A percentile compares a stretch with the other conserved stretches of the same genome.
Conservation (phyloP, 2,329 filamentous ascomycete genomes). For the Trichoderma sp. region DNA sequence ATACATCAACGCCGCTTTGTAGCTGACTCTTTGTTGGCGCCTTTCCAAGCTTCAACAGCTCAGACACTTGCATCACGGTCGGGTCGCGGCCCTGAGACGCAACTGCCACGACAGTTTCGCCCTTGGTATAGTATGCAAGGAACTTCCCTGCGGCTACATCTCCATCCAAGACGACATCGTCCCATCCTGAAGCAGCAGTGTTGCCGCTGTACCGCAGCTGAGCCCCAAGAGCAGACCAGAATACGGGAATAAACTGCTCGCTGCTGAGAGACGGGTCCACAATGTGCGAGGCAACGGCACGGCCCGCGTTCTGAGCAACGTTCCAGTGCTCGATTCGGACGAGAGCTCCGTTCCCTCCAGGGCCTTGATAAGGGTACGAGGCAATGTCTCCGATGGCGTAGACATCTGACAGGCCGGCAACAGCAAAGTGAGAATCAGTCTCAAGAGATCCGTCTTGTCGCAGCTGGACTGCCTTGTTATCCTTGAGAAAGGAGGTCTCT, state of each 20-base stretch:
- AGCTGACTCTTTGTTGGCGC: constrained; percentile 83
- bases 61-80: constrained; percentile 74
- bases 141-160: constrained; percentile 76
- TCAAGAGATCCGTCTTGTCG: constrained; percentile 81
- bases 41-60: constrained; percentile 76
- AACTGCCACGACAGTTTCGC: constrained; percentile 83
- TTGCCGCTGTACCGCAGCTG: constrained; percentile 95
- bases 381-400: constrained; percentile 96
- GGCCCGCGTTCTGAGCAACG: constrained; percentile 90
- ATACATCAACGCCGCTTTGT: constrained; percentile 53
- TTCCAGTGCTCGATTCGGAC: constrained; percentile 98
- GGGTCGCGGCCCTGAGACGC: constrained; percentile 90
- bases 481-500: constrained; percentile 75
- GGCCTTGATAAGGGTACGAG: constrained; percentile 89
- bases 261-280: constrained; percentile 55
- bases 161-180: constrained; percentile 79
- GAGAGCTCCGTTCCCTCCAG: constrained; percentile 69
- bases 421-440: constrained; percentile 75
- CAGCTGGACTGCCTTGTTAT: constrained; percentile 66
- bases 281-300: constrained; percentile 75
- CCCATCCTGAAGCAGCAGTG: constrained; percentile 66
- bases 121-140: constrained; percentile 82
- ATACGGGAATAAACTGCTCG: constrained; percentile 83
- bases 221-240: constrained; percentile 89
- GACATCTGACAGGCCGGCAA: constrained; percentile 74